Evolutionary conservation across 345 rosid species (phyloP).

Genomic region (Corchorus olitorius): DNA sequence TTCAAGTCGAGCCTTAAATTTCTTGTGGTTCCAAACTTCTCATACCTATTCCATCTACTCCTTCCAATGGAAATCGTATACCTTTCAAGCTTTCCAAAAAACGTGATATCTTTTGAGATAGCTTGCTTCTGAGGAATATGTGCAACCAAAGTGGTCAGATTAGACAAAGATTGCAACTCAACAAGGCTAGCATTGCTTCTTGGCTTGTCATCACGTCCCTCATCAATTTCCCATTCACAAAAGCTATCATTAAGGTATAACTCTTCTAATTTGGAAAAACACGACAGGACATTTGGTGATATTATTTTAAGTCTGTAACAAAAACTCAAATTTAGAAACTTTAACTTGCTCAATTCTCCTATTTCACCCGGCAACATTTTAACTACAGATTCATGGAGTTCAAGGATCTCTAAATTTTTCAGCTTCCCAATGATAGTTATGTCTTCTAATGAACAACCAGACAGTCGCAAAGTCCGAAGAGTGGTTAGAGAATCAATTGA

Average conservation of each 20-base stretch:
- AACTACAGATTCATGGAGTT: background rate
- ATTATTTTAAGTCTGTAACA: background rate
- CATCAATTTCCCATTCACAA: background rate
- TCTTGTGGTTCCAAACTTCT: background rate
- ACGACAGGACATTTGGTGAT: background rate
- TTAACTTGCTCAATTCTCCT: conserved; percentile 5
- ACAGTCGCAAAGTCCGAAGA: conserved; percentile 21
- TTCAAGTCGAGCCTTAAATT: background rate
- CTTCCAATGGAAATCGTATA: background rate
- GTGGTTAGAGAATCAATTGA: background rate
- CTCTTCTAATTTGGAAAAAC: background rate
- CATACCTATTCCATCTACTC: background rate
- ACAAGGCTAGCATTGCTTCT: background rate
- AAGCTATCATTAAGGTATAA: background rate
- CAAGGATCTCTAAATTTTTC: conserved; percentile 13
- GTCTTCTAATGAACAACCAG: background rate
- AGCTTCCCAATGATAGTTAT: background rate
- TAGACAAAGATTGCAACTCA: background rate
- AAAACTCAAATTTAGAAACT: background rate
- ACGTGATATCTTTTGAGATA: background rate
- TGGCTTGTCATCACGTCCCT: background rate
- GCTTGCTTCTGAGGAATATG: background rate
- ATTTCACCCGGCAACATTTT: conserved; percentile 20
- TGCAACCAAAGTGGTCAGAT: background rate
- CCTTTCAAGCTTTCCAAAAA: background rate